Evolutionary conservation across 148 eudicot species (phyloP), one percentile per base, ranked within the genome.

Genomic region (Silene conica): DNA sequence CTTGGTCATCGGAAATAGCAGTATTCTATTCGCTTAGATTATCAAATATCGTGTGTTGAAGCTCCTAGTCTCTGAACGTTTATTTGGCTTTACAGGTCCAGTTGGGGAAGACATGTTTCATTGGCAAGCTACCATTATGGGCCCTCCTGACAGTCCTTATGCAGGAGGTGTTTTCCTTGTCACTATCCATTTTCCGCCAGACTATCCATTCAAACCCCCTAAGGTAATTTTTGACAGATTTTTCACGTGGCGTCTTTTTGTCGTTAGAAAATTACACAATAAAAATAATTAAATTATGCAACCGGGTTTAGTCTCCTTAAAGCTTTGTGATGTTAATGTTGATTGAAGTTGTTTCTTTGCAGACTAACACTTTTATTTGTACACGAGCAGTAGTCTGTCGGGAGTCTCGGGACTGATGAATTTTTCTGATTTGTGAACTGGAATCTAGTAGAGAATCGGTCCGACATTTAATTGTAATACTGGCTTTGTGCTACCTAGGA

Each of bases 91-190:
- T 67, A 9, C 54, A 67, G 70, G 70, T 43, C 70, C 77, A 41
- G 83, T 80, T 16, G 83, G 74, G 72, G 83, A 80, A 80, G 83
- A 80, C 71, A 80, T 80, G 80, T 76, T 80, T 45, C 83, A 80
- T 61, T 80, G 83, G 83, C 74, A 80, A 80, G 83, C 83, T 18
- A 80, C 83, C 50, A 80, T 76, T 26, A 76, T 72, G 73, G 80
- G 83, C 8, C 80, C 83, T 23, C 77, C 80, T 14, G 83, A 80
- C 59, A 76, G 80, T 73, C 83, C 83, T 18, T 80, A 80, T 11
- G 70, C 83, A 7, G 82, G 83, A 69, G 83, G 83, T 52, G 70
- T 72, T 72, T 80, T 80, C 80, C 70, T 76, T 8, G 76, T 80
- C 67, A 72, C 73, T 8, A 80, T 80, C 70, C 73, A 72, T 46